Conservation (phyloP, 2,329 filamentous ascomycete genomes). For the Phialemonium atrogriseum region DNA sequence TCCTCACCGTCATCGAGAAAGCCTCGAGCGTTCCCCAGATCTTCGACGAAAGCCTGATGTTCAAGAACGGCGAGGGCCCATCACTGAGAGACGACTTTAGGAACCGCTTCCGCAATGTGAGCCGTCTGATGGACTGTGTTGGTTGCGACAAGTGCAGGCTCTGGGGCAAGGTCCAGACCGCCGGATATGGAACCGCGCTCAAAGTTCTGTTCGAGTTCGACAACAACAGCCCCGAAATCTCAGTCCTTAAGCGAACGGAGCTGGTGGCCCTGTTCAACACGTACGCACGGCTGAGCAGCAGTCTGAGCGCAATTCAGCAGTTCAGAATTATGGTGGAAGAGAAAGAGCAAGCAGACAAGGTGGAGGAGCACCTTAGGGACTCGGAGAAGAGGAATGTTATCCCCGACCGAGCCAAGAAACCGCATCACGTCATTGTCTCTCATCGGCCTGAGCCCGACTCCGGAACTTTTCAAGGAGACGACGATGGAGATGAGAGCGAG, state of each 20-base stretch:
- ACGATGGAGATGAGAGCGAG: constrained; percentile 30
- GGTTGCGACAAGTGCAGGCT: constrained; percentile 97
- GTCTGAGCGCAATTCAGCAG: constrained; percentile 62
- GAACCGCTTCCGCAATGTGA: constrained; percentile 94
- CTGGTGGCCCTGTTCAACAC: constrained; percentile 94
- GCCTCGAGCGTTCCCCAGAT: constrained; percentile 68
- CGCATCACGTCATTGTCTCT: constrained; percentile 31
- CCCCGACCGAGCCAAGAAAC: constrained; percentile 33
- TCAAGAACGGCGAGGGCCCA: constrained; percentile 66
- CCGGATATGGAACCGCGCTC: constrained; percentile 86
- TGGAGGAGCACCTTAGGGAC: constrained; percentile 14
- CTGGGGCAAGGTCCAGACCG: constrained; percentile 95
- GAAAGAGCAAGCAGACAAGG: constrained; percentile 17
- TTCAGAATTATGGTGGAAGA: constrained; percentile 54
- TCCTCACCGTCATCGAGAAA: constrained; percentile 64
- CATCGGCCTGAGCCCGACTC: too few relatives aligned
- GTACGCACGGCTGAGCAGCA: constrained; percentile 76
- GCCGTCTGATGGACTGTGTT: constrained; percentile 95
- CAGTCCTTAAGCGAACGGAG: constrained; percentile 76
- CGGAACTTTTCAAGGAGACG: constrained; percentile 16
- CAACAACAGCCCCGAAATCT: constrained; percentile 45
- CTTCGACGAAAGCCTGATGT: constrained; percentile 95
- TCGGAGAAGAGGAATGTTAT: constrained; percentile 16
- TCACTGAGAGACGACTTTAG: constrained; percentile 94
- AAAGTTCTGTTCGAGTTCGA: constrained; percentile 97